Conservation (phyloP, 805 yeast species). For the Ogataea henricii region DNA sequence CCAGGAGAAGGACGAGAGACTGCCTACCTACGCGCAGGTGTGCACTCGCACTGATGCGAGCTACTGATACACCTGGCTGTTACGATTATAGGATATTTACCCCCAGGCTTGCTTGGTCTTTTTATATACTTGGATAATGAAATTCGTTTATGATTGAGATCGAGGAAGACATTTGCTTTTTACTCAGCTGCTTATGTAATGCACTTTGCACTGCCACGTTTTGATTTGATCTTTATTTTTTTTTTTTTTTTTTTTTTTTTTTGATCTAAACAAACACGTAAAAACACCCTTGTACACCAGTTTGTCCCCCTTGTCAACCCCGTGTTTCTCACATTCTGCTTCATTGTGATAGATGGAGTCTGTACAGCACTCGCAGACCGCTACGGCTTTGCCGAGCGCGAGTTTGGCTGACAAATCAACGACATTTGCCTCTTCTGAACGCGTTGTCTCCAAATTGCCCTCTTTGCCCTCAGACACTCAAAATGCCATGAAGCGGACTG, state of each 20-base stretch:
- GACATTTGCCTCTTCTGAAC: slow-evolving; percentile 1
- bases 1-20: neutral
- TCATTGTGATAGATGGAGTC: neutral
- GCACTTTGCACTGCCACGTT: neutral
- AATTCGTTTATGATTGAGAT: too few species aligned
- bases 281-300: neutral
- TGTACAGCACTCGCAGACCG: neutral
- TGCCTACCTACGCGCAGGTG: neutral
- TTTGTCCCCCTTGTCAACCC: neutral
- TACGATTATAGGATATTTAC: too few species aligned
- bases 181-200: neutral
- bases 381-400: neutral
- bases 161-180: too few species aligned
- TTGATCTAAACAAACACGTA: neutral
- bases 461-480: slow-evolving; percentile 4
- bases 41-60: too few species aligned
- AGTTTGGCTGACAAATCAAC: neutral
- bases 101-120: too few species aligned
- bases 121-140: too few species aligned
- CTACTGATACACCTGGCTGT: too few species aligned
- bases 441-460: neutral
- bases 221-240: neutral
- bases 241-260: neutral
- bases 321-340: neutral
- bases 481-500: slow-evolving; percentile 1